phyloP scores from a whole-genome alignment of 768 basidiomycete species.

The Collybia nuda region DNA sequence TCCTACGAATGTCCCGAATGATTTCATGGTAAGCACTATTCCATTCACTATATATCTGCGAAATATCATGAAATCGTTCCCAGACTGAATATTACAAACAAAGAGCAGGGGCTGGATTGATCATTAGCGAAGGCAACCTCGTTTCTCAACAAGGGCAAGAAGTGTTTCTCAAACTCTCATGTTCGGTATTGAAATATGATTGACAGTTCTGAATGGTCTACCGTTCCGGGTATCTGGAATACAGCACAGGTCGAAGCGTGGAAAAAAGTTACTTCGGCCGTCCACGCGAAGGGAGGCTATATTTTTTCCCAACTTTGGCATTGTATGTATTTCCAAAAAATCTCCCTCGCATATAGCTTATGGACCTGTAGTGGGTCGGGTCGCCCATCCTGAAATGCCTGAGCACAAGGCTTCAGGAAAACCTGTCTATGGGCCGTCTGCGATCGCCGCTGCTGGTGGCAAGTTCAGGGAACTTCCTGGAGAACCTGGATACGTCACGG shows the following conservation, averaged over 20 bases:
- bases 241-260: slow-evolving; percentile 32
- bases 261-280: slow-evolving; percentile 36
- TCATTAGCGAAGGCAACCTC: slow-evolving; percentile 31
- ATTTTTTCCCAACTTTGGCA: slow-evolving; percentile 35
- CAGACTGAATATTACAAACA: slow-evolving; percentile 31
- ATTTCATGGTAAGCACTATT: slow-evolving; percentile 15
- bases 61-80: too few species aligned
- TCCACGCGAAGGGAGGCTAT: slow-evolving; percentile 35
- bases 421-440: slow-evolving; percentile 43
- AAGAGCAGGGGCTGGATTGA: slow-evolving; percentile 33
- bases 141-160: slow-evolving; percentile 26
- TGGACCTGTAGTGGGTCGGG: slow-evolving; percentile 24
- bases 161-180: not conserved
- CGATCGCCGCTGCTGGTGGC: slow-evolving; percentile 34
- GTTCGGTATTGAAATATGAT: not conserved
- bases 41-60: too few species aligned
- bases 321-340: slow-evolving; percentile 13
- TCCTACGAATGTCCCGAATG: slow-evolving; percentile 29
- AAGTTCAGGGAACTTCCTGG: slow-evolving; percentile 35
- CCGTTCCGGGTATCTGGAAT: slow-evolving; percentile 39
- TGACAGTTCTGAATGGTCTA: slow-evolving; percentile 32
- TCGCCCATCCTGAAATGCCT: slow-evolving; percentile 31
- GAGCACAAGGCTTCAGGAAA: slow-evolving; percentile 33
- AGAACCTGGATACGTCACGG: slow-evolving; percentile 31
- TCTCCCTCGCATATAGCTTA: not conserved